Base-by-base conservation (phyloP, 129 eudicot genomes). In the Arctium lappa region DNA sequence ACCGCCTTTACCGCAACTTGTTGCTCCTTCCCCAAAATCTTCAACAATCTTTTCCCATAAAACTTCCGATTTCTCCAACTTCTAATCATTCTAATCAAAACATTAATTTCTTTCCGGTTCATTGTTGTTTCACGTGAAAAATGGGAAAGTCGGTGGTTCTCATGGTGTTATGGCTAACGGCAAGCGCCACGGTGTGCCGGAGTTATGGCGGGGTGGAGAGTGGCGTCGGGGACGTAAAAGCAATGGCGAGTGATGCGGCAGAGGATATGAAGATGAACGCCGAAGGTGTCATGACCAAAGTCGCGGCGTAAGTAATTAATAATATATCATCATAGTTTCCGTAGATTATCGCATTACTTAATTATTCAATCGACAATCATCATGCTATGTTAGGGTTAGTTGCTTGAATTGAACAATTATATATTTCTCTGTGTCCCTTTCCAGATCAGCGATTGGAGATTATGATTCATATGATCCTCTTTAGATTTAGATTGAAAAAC, bases 291-390 rank as follows among this genome's bases (percentile, higher is more conserved):
- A 31, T 50, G 15, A 44, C 53, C 66, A 85, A 85, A 76, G 73
- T 85, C 74, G 63, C 89, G 2, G n/a, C 68, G 94, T 91, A 88
- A 84, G 90, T 44, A 18, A 18, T 5, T n/a, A 1, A n/a, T 22
- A n/a, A 10, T 39, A 1, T 30, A 8, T 37, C 36, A 6, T 70
- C 74, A 22, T 22, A 22, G 30, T 46, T 31, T 68, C 10, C 36
- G 5, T 37, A 11, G 12, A 2, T 1, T 12, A 66, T 44, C 9
- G 1, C 7, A 10, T 16, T 2, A n/a, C 27, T 22, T 22, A 22
- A n/a, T 7, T 76, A 18, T 53, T 0, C 29, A 46, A 36, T 22
- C 27, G 27, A 22, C 27, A 22, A 22, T 29, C 46, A 37, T 46
- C 10, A 6, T 83, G 46, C 33, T 60, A 29, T 37, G 32, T 76